phyloP scores from a whole-genome alignment of 2,329 filamentous ascomycete species.

The Aureobasidium leucospermi region DNA sequence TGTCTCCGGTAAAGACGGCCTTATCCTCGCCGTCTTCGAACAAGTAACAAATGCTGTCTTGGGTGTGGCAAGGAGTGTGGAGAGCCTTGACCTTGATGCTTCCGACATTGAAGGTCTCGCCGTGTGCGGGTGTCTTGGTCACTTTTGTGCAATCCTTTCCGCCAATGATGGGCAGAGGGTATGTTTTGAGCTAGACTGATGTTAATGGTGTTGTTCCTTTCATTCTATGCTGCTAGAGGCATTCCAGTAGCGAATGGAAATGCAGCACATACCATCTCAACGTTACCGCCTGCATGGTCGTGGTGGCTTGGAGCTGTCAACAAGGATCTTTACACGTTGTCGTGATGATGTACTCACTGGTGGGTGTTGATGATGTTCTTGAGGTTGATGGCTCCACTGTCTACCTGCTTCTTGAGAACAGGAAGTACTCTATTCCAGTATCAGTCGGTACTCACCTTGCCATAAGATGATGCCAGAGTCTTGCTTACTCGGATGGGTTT shows the following conservation, averaged over 20 bases:
- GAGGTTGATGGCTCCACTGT: conserved; percentile 67
- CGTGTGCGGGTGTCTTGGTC: conserved; percentile 66
- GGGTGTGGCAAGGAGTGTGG: conserved; percentile 96
- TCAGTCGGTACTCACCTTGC: background rate
- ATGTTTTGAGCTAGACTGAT: conserved; percentile 46
- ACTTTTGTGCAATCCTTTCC: conserved; percentile 80
- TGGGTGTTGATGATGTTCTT: conserved; percentile 93
- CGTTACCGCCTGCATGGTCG: conserved; percentile 91
- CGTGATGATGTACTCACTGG: conserved; percentile 57
- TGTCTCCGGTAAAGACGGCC: conserved; percentile 92
- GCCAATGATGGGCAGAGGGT: conserved; percentile 70
- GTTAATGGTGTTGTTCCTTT: background rate
- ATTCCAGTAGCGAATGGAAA: background rate
- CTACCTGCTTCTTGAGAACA: conserved; percentile 64
- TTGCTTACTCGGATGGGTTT: conserved; percentile 63
- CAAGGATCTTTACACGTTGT: background rate
- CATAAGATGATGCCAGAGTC: background rate
- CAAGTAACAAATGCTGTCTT: conserved; percentile 95
- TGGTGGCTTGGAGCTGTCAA: conserved; percentile 59
- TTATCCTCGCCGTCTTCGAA: conserved; percentile 72
- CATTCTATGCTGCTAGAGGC: too few species aligned
- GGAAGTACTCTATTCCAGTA: conserved; percentile 47
- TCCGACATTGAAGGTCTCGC: conserved; percentile 74
- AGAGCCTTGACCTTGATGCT: conserved; percentile 74
- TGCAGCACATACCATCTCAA: conserved; percentile 56